phyloP scores from a whole-genome alignment of 2,329 filamentous ascomycete genomes.

The Exophiala sp. region DNA sequence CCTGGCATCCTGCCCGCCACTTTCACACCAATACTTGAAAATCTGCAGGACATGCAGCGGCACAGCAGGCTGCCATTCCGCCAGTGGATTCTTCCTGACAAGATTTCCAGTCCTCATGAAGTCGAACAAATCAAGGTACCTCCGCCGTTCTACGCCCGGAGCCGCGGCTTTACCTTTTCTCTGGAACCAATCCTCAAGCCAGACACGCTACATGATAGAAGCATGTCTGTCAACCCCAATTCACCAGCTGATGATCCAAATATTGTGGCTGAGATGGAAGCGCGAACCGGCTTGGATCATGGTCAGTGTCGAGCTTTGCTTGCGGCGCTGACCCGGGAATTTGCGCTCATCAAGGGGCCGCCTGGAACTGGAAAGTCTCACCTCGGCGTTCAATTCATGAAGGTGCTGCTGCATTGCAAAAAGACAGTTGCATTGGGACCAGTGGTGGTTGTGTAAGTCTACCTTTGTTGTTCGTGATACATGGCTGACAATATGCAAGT shows the following conservation, averaged over 20 bases:
- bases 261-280: conserved; percentile 14
- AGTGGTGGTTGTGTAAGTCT: too few relatives aligned
- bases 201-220: background rate
- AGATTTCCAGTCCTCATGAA: background rate
- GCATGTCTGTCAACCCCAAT: conserved; percentile 1
- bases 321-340: conserved; percentile 25
- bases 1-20: conserved; percentile 12
- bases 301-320: conserved; percentile 50
- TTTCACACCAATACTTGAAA: conserved; percentile 13
- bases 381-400: background rate
- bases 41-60: conserved; percentile 14
- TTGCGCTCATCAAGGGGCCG: conserved; percentile 62
- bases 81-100: conserved; percentile 14
- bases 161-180: conserved; percentile 43
- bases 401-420: conserved; percentile 45
- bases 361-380: conserved; percentile 53
- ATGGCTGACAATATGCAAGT: background rate
- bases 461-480: background rate
- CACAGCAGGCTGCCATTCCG: conserved; percentile 31
- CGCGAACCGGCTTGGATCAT: conserved; percentile 48
- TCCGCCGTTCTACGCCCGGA: conserved; percentile 49
- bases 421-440: conserved; percentile 43
- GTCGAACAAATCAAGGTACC: conserved; percentile 29
- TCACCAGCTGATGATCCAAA: background rate
- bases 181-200: conserved; percentile 35